Base-by-base conservation (phyloP, 371 early-diverging fungal genomes). In the Mycotypha africana region DNA sequence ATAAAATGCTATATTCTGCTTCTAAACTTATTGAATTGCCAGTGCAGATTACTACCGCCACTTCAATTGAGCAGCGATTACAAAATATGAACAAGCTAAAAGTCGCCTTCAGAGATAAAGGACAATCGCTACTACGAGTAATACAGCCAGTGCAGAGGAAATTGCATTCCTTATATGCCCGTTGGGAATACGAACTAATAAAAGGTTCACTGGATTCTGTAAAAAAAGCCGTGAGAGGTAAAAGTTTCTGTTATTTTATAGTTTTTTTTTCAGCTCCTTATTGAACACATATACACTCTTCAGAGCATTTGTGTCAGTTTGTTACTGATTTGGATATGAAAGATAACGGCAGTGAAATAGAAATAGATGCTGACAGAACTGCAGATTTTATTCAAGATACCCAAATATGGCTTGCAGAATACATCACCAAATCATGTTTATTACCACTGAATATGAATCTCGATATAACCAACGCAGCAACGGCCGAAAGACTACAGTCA, bases 371-470 rank as follows among this genome's bases (percentile, higher is more conserved):
- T 15, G 26, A 51, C 19, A 41, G 37, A 19, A 51, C 50, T 23
- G 40, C 59, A 11, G 47, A 45, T 10, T 61, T 67, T 19, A 58
- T 76, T 38, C 56, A 59, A 21, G 67, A 72, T 38, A 65, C 60
- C 2, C 67, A 63, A 32, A 32, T 52, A 15, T 79, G 78, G 80
- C 38, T 67, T 25, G 24, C 55, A 40, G 47, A 68, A n/a, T 35
- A 58, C 30, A 42, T 79, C 34, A 62, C 38, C 12, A 37, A 36
- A 17, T 42, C 55, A 39, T 53, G 68, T 35, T 33, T 74, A 33
- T 55, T 63, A 25, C 66, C 65, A 36, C 21, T 70, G 19, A 69
- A 60, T 24, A 54, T 46, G 9, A 71, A 61, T 20, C 49, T 74
- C 40, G 57, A 63, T 25, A 54, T 64, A 1, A 51, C 49, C 11